These are phyloP conservation scores for Zoysia japonica DNA, from an alignment of 176 grass and related monocot genomes.

Conservation along the genomic window DNA sequence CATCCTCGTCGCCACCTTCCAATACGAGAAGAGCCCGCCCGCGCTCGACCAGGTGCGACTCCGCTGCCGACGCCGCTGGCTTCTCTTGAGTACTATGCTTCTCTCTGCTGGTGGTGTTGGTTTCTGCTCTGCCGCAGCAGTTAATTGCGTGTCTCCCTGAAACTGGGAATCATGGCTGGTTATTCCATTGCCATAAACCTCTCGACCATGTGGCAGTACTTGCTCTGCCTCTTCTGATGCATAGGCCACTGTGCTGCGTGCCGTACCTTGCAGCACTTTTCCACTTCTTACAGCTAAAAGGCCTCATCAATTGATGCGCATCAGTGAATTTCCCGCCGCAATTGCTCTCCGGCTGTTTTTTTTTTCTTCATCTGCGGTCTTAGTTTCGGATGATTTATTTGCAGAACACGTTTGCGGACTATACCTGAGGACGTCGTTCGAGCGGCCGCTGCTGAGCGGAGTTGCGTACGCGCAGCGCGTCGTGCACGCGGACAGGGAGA, in stretches of 20 bases:
- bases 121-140: constrained; percentile 3
- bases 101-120: not conserved
- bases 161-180: not conserved
- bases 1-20: constrained; percentile 95
- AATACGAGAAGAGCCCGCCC: constrained; percentile 83
- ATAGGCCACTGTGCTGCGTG: constrained; percentile 12
- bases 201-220: constrained; percentile 26
- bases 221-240: not conserved
- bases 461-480: constrained; percentile 92
- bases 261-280: not conserved
- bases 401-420: constrained; percentile 85
- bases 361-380: not conserved
- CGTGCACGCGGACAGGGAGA: constrained; percentile 63
- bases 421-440: constrained; percentile 86
- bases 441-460: constrained; percentile 81
- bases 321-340: not conserved
- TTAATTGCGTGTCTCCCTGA: constrained; percentile 24
- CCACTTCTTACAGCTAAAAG: not conserved
- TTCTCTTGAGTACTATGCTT: not conserved
- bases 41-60: constrained; percentile 81
- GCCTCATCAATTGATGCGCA: no score
- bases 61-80: not conserved
- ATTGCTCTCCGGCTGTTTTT: constrained; percentile 26
- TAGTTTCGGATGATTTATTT: constrained; percentile 9
- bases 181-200: constrained; percentile 24